Percentiles rank a stretch among this genome's conserved stretches.
Conservation (phyloP, 306 rosid species). For the Cucumis hystrix region DNA sequence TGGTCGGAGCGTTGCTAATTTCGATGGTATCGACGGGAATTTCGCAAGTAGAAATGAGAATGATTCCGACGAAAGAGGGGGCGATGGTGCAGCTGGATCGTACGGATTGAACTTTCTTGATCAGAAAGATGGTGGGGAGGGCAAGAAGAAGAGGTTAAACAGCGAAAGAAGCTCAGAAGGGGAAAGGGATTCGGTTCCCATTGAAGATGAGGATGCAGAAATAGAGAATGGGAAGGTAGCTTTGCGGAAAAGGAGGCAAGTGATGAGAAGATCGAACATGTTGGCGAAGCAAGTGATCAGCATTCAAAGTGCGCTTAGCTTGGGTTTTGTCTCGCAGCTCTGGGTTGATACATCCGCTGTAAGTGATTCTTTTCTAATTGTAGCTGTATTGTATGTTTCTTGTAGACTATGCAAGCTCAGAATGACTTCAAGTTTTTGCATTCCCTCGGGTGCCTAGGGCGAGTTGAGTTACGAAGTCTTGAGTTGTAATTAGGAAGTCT, state of each 20-base stretch:
- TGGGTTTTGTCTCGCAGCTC: constrained; percentile 90
- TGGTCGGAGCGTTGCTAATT: constrained; percentile 6
- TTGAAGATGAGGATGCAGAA: constrained; percentile 16
- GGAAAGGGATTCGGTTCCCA: constrained; percentile 21
- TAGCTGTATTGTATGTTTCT: not conserved
- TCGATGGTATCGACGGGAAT: not conserved
- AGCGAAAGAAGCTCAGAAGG: constrained; percentile 11
- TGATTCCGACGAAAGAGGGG: constrained; percentile 5
- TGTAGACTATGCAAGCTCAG: not conserved
- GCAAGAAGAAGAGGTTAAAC: constrained; percentile 3
- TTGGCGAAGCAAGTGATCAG: constrained; percentile 86
- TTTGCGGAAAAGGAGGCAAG: constrained; percentile 37
- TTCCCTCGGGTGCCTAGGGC: too few species aligned
- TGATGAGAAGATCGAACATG: constrained; percentile 61
- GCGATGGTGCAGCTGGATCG: constrained; percentile 5
- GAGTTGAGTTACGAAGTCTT: too few species aligned
- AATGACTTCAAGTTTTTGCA: not conserved
- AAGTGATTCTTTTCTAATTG: constrained; percentile 16
- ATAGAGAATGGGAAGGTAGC: constrained; percentile 29
- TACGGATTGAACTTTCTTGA: constrained; percentile 15
- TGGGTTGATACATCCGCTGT: constrained; percentile 78
- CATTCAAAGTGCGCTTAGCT: constrained; percentile 52
- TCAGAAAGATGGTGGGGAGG: constrained; percentile 4
- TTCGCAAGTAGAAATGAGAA: not conserved
- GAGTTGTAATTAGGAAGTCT: too few species aligned